Conservation (phyloP, 148 eudicot species). For the Camellia japonica region DNA sequence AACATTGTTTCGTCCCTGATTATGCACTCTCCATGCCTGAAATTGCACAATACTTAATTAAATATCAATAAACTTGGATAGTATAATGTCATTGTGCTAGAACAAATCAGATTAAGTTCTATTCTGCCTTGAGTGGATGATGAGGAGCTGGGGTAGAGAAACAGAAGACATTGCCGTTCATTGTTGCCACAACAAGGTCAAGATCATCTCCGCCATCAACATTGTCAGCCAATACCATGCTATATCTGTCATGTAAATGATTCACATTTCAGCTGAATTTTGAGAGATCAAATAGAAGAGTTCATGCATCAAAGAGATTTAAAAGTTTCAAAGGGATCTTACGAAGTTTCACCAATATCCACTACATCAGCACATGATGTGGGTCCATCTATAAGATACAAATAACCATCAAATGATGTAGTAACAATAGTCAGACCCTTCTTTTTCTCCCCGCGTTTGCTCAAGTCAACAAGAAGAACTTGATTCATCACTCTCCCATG, state of each 20-base stretch:
- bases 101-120: background rate
- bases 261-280: slow-evolving; percentile 12
- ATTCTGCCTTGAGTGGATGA: slow-evolving; percentile 85
- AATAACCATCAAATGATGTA: slow-evolving; percentile 95
- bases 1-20: slow-evolving; percentile 84
- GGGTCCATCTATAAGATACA: slow-evolving; percentile 94
- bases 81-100: background rate
- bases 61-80: background rate
- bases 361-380: slow-evolving; percentile 98
- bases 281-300: background rate
- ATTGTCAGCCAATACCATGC: slow-evolving; percentile 98
- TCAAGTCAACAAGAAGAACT: slow-evolving; percentile 90
- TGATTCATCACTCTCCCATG: slow-evolving; percentile 98
- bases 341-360: slow-evolving; percentile 99
- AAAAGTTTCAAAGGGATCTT: slow-evolving; percentile 32
- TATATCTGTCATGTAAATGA: slow-evolving; percentile 66
- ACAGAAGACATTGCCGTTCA: slow-evolving; percentile 99
- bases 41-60: slow-evolving; percentile 2
- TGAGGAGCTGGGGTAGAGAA: slow-evolving; percentile 94
- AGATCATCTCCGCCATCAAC: slow-evolving; percentile 99
- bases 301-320: background rate
- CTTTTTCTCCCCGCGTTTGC: slow-evolving; percentile 75
- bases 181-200: slow-evolving; percentile 95
- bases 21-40: slow-evolving; percentile 82
- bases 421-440: slow-evolving; percentile 88